These are phyloP conservation scores for Metarhizium anisopliae DNA, from an alignment of 2,329 filamentous ascomycete species.

Conservation along the genomic window DNA sequence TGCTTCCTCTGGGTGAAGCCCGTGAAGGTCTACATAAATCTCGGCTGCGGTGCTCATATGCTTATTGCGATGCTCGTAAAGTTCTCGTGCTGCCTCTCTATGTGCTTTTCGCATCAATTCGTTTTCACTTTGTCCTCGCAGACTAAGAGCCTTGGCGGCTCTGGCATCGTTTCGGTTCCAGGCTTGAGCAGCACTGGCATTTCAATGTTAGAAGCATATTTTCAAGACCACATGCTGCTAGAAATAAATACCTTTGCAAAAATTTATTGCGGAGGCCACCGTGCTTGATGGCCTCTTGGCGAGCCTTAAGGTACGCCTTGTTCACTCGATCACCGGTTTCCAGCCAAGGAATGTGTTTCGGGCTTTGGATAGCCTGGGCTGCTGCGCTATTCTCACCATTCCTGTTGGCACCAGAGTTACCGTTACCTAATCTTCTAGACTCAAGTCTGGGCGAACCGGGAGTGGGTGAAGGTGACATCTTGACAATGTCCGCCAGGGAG, in stretches of 20 bases:
- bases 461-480: constrained; percentile 83
- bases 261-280: constrained; percentile 96
- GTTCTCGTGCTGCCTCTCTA: constrained; percentile 79
- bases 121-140: constrained; percentile 93
- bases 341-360: constrained; percentile 91
- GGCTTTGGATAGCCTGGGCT: constrained; percentile 74
- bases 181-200: constrained; percentile 75
- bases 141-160: constrained; percentile 86
- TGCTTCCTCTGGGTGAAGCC: constrained; percentile 96
- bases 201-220: background rate
- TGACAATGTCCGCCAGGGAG: constrained; percentile 87
- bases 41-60: constrained; percentile 49
- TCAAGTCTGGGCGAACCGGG: constrained; percentile 52
- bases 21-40: constrained; percentile 91
- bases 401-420: constrained; percentile 1
- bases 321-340: constrained; percentile 89
- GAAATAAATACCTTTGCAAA: constrained; percentile 63
- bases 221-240: background rate
- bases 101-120: constrained; percentile 96
- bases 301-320: constrained; percentile 87
- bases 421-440: constrained; percentile 28
- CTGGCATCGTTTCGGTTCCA: constrained; percentile 98
- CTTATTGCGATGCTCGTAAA: constrained; percentile 92
- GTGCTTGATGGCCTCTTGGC: constrained; percentile 94
- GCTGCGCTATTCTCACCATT: constrained; percentile 71